A percentile compares a stretch with the other conserved stretches of the same genome.
These are phyloP conservation scores for Macroventuria anomochaeta DNA, from an alignment of 2,329 filamentous ascomycete genomes.

Conservation along the genomic window DNA sequence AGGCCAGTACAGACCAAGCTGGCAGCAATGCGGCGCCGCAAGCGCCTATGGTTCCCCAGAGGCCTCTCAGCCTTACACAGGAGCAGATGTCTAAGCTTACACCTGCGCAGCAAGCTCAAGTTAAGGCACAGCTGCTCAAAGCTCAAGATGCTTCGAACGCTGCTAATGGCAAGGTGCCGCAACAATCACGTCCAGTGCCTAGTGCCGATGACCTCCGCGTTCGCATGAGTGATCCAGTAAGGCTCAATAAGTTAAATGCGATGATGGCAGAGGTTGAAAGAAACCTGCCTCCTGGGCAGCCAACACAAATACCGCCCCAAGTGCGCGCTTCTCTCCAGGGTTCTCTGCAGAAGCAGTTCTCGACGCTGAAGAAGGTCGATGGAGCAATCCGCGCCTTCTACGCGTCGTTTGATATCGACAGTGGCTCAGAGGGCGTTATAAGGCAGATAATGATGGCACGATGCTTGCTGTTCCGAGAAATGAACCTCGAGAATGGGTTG, in stretches of 20 bases:
- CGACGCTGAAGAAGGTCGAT: slow-evolving; percentile 38
- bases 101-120: slow-evolving; percentile 41
- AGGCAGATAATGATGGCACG: slow-evolving; percentile 36
- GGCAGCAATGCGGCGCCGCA: slow-evolving; percentile 38
- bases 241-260: slow-evolving; percentile 33
- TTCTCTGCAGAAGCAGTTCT: slow-evolving; percentile 35
- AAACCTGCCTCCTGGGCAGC: slow-evolving; percentile 30
- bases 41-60: slow-evolving; percentile 45
- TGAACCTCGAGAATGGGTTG: slow-evolving; percentile 37
- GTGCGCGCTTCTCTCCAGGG: slow-evolving; percentile 36
- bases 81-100: slow-evolving; percentile 45
- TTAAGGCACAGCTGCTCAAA: slow-evolving; percentile 43
- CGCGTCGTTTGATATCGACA: slow-evolving; percentile 31
- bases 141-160: slow-evolving; percentile 43
- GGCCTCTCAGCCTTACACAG: slow-evolving; percentile 40
- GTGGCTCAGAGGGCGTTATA: slow-evolving; percentile 35
- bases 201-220: slow-evolving; percentile 34
- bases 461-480: slow-evolving; percentile 36
- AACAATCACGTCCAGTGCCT: slow-evolving; percentile 30
- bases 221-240: slow-evolving; percentile 37
- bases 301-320: slow-evolving; percentile 30
- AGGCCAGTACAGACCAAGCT: slow-evolving; percentile 42
- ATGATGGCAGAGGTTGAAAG: slow-evolving; percentile 41
- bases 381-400: slow-evolving; percentile 42
- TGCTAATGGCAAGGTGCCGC: slow-evolving; percentile 35